Evolutionary conservation across 108 stramenopile genomes (phyloP), one percentile per base, ranked within the genome.

Genomic region (Chaetoceros muelleri): DNA sequence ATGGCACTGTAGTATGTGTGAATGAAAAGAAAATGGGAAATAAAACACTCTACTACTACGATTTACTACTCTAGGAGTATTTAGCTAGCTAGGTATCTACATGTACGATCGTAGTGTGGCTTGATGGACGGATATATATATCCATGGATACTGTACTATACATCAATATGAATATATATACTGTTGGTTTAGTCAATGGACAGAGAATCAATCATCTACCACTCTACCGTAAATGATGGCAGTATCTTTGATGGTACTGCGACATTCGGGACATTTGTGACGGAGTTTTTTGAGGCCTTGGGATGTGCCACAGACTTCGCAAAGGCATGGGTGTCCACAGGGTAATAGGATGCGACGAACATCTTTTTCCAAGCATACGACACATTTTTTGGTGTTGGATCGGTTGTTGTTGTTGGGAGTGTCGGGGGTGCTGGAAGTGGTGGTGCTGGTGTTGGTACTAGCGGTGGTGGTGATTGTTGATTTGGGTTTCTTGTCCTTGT

Each of bases 251-350:
- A 72, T 53, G 18, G 20, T n/a, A 5, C 31, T 25, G 1, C 66
- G 34, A 62, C 71, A 72, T 30, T 72, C 71, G 7, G 71, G 71
- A 44, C 71, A 72, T 21, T 59, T 62, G 2, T 31, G 20, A 30
- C 57, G 55, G 20, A 72, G 52, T 26, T 72, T 72, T 26, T 51
- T 52, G 21, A 62, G 21, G 24, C 25, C 46, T 23, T 56, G 25
- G 8, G 40, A 28, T 2, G 48, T 30, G 16, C 28, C 48, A 24
- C 72, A 73, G 0, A 26, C 45, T 3, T 64, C 57, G 26, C 72
- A 73, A 7, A 73, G 55, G 55, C 57, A 68, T 19, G 67, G 62
- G 28, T 73, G 72, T n/a, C 72, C 72, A 48, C 72, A 73, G 18
- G 72, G 72, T 19, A 72, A 25, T 13, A 67, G 45, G 2, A 67